These are phyloP conservation scores for Corallochytrium limacisporum DNA, from an alignment of 78 protist genomes.

Conservation along the genomic window DNA sequence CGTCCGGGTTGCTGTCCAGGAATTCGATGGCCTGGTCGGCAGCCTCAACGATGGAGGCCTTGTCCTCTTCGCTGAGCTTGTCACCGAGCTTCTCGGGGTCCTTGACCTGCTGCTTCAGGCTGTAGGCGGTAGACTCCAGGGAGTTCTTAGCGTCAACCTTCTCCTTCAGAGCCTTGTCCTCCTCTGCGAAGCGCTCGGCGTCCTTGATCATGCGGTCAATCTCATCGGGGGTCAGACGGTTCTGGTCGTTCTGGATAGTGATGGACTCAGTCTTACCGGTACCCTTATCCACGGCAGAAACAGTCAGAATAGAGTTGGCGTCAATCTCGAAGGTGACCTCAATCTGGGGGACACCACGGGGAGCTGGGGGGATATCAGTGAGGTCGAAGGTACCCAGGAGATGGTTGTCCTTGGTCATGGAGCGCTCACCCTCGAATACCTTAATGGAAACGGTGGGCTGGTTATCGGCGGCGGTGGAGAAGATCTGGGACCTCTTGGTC, in stretches of 20 bases:
- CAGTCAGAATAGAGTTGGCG: conserved; percentile 83
- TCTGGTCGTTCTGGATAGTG: conserved; percentile 88
- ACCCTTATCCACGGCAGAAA: conserved; percentile 84
- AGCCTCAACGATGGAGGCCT: conserved; percentile 49
- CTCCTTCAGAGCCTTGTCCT: conserved; percentile 60
- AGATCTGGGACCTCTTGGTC: conserved; percentile 83
- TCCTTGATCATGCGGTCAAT: conserved; percentile 84
- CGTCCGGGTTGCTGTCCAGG: conserved; percentile 75
- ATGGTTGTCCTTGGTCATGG: conserved; percentile 82
- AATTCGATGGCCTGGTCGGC: conserved; percentile 76
- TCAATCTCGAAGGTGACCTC: conserved; percentile 86
- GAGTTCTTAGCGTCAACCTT: conserved; percentile 60
- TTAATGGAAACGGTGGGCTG: conserved; percentile 76
- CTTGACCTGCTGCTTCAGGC: conserved; percentile 29
- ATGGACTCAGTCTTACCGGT: conserved; percentile 69
- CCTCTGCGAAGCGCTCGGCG: conserved; percentile 77
- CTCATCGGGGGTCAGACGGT: conserved; percentile 70
- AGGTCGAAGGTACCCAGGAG: conserved; percentile 81
- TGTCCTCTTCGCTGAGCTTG: conserved; percentile 86
- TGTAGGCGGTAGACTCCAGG: conserved; percentile 70
- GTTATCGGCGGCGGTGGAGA: conserved; percentile 93
- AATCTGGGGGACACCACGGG: conserved; percentile 90
- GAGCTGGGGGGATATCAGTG: conserved; percentile 80
- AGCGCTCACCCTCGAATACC: conserved; percentile 96
- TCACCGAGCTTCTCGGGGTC: conserved; percentile 70